A percentile compares a stretch with the other conserved stretches of the same genome.
Conservation (phyloP, 2,329 filamentous ascomycete genomes). For the Xylaria arbuscula region DNA sequence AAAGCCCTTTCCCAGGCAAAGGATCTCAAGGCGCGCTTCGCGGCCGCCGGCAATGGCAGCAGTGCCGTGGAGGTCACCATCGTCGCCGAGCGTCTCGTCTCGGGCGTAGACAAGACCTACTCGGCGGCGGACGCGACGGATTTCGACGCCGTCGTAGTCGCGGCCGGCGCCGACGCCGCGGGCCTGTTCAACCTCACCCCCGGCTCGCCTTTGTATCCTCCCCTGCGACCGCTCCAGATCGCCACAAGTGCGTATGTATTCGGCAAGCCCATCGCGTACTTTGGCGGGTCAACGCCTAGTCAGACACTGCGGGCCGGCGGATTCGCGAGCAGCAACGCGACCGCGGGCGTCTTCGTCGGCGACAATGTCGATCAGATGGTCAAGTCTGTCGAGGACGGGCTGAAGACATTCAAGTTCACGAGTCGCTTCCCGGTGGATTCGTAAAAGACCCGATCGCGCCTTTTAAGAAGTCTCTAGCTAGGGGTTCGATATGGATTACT, state of each 20-base stretch:
- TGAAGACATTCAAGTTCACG: conserved; percentile 74
- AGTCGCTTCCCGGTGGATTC: conserved; percentile 70
- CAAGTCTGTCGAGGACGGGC: conserved; percentile 63
- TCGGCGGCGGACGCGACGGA: conserved; percentile 69
- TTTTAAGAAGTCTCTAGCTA: neutral
- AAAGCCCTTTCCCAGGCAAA: conserved; percentile 58
- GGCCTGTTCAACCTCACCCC: conserved; percentile 59
- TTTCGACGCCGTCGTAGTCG: conserved; percentile 73
- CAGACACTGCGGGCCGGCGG: conserved; percentile 55
- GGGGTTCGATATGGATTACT: too few species aligned
- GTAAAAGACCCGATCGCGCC: neutral
- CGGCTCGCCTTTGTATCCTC: conserved; percentile 69
- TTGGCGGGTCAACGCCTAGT: conserved; percentile 56
- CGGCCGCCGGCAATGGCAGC: conserved; percentile 62
- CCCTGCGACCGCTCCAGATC: conserved; percentile 72
- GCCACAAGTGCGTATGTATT: conserved; percentile 72
- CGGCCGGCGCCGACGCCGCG: conserved; percentile 60
- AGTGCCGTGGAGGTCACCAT: conserved; percentile 52
- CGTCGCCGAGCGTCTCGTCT: conserved; percentile 67
- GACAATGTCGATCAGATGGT: conserved; percentile 55
- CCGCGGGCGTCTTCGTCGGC: conserved; percentile 56
- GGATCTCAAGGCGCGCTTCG: conserved; percentile 62
- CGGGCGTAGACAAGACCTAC: conserved; percentile 72
- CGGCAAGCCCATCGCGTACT: conserved; percentile 74
- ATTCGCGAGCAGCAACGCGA: conserved; percentile 52